phyloP scores from a whole-genome alignment of 73 alveolate genomes.

The Urostyla sp. region DNA sequence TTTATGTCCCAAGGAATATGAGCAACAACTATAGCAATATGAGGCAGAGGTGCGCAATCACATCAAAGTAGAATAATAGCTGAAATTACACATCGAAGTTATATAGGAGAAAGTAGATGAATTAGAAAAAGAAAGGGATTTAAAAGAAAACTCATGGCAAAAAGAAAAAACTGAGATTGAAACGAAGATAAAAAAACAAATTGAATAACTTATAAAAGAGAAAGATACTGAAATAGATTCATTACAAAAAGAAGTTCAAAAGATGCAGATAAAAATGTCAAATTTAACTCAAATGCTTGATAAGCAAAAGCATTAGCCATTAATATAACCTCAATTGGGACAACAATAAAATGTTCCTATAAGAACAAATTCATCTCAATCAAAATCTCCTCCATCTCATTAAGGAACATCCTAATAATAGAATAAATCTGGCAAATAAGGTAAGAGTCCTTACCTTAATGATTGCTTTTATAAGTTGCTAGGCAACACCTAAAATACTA shows the following conservation, averaged over 20 bases:
- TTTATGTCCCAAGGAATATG: slow-evolving; percentile 73
- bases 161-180: not conserved
- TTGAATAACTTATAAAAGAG: not conserved
- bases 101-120: slow-evolving; percentile 79
- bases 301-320: not conserved
- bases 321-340: not conserved
- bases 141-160: not conserved
- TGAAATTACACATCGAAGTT: slow-evolving; percentile 87
- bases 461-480: slow-evolving; percentile 40
- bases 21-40: slow-evolving; percentile 76
- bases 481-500: not conserved
- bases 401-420: not conserved
- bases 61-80: slow-evolving; percentile 81
- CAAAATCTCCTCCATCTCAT: slow-evolving; percentile 37
- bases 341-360: not conserved
- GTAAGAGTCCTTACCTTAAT: slow-evolving; percentile 50
- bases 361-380: not conserved
- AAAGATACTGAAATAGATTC: not conserved
- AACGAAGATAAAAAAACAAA: not conserved
- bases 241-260: not conserved
- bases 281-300: not conserved
- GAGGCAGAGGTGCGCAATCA: slow-evolving; percentile 92
- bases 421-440: not conserved
- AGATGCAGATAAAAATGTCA: not conserved
- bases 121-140: slow-evolving; percentile 65